A percentile compares a stretch with the other conserved stretches of the same genome.
phyloP scores from a whole-genome alignment of 495 filamentous ascomycete species.

The Aspergillus olivimuriae region DNA sequence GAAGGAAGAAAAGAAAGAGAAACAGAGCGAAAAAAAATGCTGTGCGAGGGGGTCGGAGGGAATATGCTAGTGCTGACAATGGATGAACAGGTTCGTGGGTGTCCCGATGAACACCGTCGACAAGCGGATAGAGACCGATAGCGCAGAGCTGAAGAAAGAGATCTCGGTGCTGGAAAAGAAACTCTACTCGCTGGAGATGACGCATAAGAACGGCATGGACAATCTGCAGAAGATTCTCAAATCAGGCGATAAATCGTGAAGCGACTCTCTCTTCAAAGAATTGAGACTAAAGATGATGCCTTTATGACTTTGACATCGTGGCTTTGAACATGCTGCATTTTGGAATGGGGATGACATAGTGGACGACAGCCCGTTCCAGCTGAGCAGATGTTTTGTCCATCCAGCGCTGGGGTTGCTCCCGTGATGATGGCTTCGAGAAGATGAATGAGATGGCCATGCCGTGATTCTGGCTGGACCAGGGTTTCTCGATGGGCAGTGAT shows the following conservation, averaged over 20 bases:
- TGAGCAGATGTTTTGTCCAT: background rate
- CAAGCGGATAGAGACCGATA: constrained; percentile 68
- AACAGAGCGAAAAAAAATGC: background rate
- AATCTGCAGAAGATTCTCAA: constrained; percentile 82
- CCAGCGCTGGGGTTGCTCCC: background rate
- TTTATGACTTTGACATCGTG: background rate
- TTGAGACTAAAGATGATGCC: background rate
- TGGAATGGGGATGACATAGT: no score
- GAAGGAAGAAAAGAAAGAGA: background rate
- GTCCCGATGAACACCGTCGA: constrained; percentile 67
- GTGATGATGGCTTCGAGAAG: background rate
- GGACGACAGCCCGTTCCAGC: no score
- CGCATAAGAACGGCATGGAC: constrained; percentile 83
- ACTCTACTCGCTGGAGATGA: constrained; percentile 89
- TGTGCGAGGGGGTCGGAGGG: no score
- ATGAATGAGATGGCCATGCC: background rate
- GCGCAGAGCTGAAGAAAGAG: constrained; percentile 67
- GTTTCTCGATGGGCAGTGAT: background rate
- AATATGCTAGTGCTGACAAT: no score
- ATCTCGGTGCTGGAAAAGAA: constrained; percentile 79
- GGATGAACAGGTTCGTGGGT: constrained; percentile 67
- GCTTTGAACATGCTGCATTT: no score
- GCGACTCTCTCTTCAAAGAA: background rate
- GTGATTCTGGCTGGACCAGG: background rate
- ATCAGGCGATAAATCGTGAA: constrained; percentile 39